phyloP scores from a whole-genome alignment of 768 basidiomycete genomes.

The Termitomyces eurrhizus region DNA sequence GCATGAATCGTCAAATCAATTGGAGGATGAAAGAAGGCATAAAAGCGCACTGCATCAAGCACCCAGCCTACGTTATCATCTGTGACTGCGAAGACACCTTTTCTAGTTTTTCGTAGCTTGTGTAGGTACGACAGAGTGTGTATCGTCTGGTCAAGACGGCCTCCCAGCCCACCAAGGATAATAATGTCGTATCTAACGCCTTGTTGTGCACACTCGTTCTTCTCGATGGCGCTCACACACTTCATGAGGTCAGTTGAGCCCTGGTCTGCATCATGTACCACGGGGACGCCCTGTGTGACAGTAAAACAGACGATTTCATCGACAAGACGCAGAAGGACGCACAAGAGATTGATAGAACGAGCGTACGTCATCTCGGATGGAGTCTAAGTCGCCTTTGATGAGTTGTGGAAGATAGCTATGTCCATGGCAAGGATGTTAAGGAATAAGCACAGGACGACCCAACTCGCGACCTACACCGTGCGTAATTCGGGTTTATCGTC shows the following conservation, averaged over 20 bases:
- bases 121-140: slow-evolving; percentile 85
- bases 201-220: slow-evolving; percentile 46
- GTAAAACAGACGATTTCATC: background rate
- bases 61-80: slow-evolving; percentile 93
- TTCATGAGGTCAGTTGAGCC: slow-evolving; percentile 97
- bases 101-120: slow-evolving; percentile 62
- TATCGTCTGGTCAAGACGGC: slow-evolving; percentile 91
- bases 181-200: slow-evolving; percentile 65
- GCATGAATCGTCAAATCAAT: background rate
- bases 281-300: slow-evolving; percentile 54
- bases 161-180: slow-evolving; percentile 84
- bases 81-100: slow-evolving; percentile 72
- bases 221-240: slow-evolving; percentile 63
- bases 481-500: slow-evolving; percentile 14
- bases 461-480: slow-evolving; percentile 5
- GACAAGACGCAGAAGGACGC: slow-evolving; percentile 15
- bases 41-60: slow-evolving; percentile 55
- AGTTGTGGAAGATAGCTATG: slow-evolving; percentile 74
- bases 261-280: slow-evolving; percentile 68
- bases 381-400: slow-evolving; percentile 95
- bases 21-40: background rate
- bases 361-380: slow-evolving; percentile 70
- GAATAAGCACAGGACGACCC: background rate
- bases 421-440: background rate
- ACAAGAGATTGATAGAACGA: slow-evolving; percentile 63